Base-by-base conservation (phyloP, 2,329 filamentous ascomycete species). In the Venturia effusa region DNA sequence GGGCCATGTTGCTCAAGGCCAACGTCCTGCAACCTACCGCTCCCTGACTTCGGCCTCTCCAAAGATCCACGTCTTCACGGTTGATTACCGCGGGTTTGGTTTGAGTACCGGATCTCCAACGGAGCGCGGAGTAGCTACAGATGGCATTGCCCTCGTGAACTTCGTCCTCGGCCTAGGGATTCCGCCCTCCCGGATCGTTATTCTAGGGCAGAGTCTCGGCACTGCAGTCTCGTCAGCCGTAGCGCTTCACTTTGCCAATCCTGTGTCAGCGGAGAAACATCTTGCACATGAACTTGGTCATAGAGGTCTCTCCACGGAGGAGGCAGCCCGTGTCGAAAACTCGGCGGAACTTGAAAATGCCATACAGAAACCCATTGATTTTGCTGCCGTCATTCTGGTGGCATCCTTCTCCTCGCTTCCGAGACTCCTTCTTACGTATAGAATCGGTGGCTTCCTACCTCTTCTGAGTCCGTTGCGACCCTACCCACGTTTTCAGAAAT, bases 11-110 rank as follows among this genome's bases (percentile, higher is more conserved):
- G 91, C 88, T 22, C 89, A 95, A 73, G 86, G 85, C 66, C 83
- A 87, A 72, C 85, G 93, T 19, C 88, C 91, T 1, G 81, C 86
- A 39, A 88, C 86, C 64, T 95, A 95, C 73, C 90, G 92, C 69
- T 82, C 86, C 55, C 79, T 96, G 51, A 85, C 91, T 51, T 85
- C 91, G 4, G 84, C 88, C 62, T 85, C 87, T 41, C 72, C 80
- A 0, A 79, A 83, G 64, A 84, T 92, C 63, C 92, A 97, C 71
- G 83, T 96, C 55, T 79, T 97, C n/a, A 84, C 90, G 45, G 86
- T 96, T 69, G 92, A 96, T 78, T 97, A 97, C 75, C 88, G 92
- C 22, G 92, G 92, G 7, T 97, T 90, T 69, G 92, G 92, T 0
- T 81, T 84, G 45, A 94, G 89, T 10, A 90, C 87, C 0, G 91